Evolutionary conservation across 2,329 filamentous ascomycete species (phyloP).

Genomic region (Apiospora malaysiana): DNA sequence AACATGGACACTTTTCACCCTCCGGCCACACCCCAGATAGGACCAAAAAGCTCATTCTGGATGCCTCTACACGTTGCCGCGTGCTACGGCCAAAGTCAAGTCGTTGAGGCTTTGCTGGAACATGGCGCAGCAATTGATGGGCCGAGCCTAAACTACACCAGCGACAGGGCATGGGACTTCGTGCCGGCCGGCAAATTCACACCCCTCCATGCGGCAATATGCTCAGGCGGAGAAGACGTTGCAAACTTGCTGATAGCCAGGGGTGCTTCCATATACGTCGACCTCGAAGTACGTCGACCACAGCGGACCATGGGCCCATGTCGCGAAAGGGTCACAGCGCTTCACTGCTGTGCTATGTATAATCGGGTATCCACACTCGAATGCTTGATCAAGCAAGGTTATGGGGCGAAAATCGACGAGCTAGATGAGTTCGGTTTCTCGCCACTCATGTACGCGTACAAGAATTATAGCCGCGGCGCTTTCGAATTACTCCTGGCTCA

Average conservation of each 20-base stretch:
- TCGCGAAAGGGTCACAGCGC: neutral
- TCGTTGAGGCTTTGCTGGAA: neutral
- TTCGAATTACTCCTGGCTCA: neutral
- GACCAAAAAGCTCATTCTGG: neutral
- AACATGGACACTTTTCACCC: neutral
- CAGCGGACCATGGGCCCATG: neutral
- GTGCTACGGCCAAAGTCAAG: neutral
- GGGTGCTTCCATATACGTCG: neutral
- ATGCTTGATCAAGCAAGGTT: neutral
- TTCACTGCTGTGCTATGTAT: neutral
- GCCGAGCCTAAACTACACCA: neutral
- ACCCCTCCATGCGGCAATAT: neutral
- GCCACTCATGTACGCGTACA: neutral
- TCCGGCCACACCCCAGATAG: neutral
- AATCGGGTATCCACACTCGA: neutral
- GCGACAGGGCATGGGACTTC: neutral
- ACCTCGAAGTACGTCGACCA: neutral
- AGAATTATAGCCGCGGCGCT: neutral
- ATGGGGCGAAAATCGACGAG: neutral
- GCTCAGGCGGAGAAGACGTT: neutral
- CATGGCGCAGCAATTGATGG: neutral
- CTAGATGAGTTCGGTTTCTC: neutral
- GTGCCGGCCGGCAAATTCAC: neutral
- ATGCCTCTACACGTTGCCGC: neutral
- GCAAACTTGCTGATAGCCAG: neutral